Conservation (phyloP, 2,329 filamentous ascomycete genomes). For the Fusarium succisae region DNA sequence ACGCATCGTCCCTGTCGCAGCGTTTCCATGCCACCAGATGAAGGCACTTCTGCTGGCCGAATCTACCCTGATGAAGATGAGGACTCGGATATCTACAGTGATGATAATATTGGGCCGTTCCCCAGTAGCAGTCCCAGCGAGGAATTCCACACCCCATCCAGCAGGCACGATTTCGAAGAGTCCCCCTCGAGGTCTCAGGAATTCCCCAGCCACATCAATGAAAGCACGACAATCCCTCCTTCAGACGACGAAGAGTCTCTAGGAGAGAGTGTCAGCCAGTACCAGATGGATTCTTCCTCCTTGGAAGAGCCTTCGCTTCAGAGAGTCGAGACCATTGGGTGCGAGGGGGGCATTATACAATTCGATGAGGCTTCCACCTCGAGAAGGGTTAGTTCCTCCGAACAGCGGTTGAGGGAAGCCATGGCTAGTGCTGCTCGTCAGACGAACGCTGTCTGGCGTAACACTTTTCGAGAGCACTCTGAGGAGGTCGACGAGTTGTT, state of each 20-base stretch:
- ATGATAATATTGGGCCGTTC: not conserved
- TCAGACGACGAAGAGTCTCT: not conserved
- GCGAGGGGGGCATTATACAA: accelerated
- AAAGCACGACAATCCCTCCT: accelerated
- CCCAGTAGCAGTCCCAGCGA: not conserved
- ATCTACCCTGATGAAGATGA: not conserved
- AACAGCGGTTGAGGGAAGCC: not conserved
- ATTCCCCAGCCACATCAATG: no score
- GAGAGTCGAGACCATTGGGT: accelerated
- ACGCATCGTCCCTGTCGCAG: no score
- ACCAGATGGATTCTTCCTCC: not conserved
- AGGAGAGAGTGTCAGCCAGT: accelerated
- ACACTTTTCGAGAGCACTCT: not conserved
- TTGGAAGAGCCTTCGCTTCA: accelerated
- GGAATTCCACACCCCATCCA: no score
- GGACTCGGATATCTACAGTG: not conserved
- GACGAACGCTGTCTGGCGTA: not conserved
- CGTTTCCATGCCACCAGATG: accelerated
- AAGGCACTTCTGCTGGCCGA: not conserved
- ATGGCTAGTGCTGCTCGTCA: not conserved
- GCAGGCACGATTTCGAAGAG: not conserved
- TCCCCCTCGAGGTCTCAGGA: not conserved
- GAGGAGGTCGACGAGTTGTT: not conserved
- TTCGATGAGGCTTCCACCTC: not conserved
- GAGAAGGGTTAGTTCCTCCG: not conserved